Evolutionary conservation across 1,139 yeast species (phyloP), one percentile per base, ranked within the genome.

Genomic region (Debaryomyces nepalensis): DNA sequence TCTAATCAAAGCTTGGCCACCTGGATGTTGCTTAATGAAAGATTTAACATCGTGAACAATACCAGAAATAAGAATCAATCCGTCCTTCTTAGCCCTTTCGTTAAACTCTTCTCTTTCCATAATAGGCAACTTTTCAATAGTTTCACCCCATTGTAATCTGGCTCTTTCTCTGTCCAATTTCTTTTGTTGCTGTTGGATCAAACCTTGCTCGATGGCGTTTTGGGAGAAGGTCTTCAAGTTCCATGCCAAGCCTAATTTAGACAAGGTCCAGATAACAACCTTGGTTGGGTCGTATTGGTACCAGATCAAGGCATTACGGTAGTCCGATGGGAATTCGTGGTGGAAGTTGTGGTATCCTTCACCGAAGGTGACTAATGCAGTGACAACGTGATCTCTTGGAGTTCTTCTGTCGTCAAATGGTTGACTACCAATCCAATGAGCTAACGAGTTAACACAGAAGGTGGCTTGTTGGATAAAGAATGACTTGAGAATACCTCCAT

Each of bases 301-400:
- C 99, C 99, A 95, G 69, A 83, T 87, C 64, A 93, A 80, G 38
- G 99, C 99, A 63, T 93, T 93, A 77, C 99, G 83, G 81, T 93
- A 93, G 74, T 93, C 99, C 36, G 95, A 82, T 54, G 99, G 99
- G 81, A 91, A 93, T 75, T 95, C 98, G 73, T 93, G 99, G 72
- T 93, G 99, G 84, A 93, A 93, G 75, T 93, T 93, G 72, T 93
- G 99, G 80, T 93, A 91, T 47, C 99, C 99, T 75, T 93, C 99
- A 64, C 99, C 99, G 57, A 93, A 87, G 9, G 99, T 93, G 47
- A 89, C 96, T 48, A 93, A 70, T 5, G 99, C 99, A 48, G 99
- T 93, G 52, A 93, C 66, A 57, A 84, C 82, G 70, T 93, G 97
- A 70, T 93, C 98, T 69, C 99, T 82, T 52, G 99, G 98, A 30